These are phyloP conservation scores for Leccinum ochraceum DNA, from an alignment of 768 basidiomycete genomes.

Conservation along the genomic window DNA sequence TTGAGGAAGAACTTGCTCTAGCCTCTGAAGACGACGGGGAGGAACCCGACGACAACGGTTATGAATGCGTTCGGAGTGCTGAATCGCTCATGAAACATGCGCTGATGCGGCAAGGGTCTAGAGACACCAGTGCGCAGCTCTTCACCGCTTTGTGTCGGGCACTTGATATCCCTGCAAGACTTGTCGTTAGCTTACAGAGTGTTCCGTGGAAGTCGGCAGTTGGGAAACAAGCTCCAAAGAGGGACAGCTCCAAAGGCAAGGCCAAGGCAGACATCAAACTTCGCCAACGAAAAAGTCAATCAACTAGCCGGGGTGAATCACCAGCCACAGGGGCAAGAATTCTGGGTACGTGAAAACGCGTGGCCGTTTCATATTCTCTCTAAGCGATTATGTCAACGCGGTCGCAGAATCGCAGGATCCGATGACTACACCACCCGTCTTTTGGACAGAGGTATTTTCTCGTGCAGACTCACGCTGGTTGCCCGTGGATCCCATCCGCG, in stretches of 20 bases:
- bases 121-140: slow-evolving; percentile 86
- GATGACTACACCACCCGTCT: slow-evolving; percentile 72
- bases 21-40: slow-evolving; percentile 36
- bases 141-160: slow-evolving; percentile 90
- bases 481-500: slow-evolving; percentile 86
- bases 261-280: slow-evolving; percentile 47
- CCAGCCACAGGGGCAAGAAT: slow-evolving; percentile 16
- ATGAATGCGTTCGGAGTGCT: slow-evolving; percentile 68
- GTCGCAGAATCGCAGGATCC: slow-evolving; percentile 46
- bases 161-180: slow-evolving; percentile 80
- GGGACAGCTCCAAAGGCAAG: slow-evolving; percentile 40
- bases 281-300: slow-evolving; percentile 55
- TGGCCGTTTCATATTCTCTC: slow-evolving; percentile 14
- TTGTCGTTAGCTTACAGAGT: slow-evolving; percentile 89
- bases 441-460: slow-evolving; percentile 98
- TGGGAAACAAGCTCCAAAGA: slow-evolving; percentile 49
- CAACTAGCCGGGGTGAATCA: slow-evolving; percentile 42
- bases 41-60: slow-evolving; percentile 44
- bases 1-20: slow-evolving; percentile 44
- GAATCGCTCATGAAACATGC: slow-evolving; percentile 96
- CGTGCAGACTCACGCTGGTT: slow-evolving; percentile 90
- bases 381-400: slow-evolving; percentile 26
- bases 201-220: slow-evolving; percentile 83
- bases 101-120: slow-evolving; percentile 73
- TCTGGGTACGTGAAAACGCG: slow-evolving; percentile 18